phyloP scores from a whole-genome alignment of 129 eudicot species.

The Pulicaria dysenterica region DNA sequence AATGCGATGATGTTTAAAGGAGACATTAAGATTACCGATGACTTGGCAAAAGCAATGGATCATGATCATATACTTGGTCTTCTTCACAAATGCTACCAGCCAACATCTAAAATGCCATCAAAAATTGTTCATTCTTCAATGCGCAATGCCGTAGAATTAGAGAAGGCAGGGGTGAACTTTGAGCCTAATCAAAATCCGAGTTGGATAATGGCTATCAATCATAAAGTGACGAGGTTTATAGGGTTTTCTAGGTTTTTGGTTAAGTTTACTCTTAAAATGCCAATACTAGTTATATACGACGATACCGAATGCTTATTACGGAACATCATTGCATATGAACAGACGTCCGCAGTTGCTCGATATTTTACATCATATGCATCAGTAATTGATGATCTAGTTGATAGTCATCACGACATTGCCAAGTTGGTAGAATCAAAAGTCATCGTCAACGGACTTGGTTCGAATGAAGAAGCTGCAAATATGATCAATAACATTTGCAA shows the following conservation, averaged over 20 bases:
- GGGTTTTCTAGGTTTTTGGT: conserved; percentile 4
- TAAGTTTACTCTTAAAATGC: conserved; percentile 13
- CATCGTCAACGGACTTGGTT: neutral
- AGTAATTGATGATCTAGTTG: conserved; percentile 17
- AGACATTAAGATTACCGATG: too few relatives aligned
- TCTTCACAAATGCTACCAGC: conserved; percentile 16
- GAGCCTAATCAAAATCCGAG: neutral
- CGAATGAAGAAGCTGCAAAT: conserved; percentile 22
- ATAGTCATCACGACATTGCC: conserved; percentile 20
- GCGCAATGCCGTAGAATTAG: neutral
- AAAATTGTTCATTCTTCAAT: neutral
- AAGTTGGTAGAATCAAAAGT: conserved; percentile 25
- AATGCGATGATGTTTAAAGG: neutral
- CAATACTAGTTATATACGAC: neutral
- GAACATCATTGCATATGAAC: conserved; percentile 33
- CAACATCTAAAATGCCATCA: neutral
- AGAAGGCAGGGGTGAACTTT: conserved; percentile 23
- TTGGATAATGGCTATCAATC: neutral
- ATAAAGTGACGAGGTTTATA: neutral
- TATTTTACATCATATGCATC: conserved; percentile 26
- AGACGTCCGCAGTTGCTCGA: neutral
- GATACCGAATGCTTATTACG: conserved; percentile 27
- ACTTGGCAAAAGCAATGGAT: too few relatives aligned
- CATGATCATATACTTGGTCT: conserved; percentile 25
- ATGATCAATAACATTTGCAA: conserved; percentile 22